Percentiles rank a stretch among this genome's conserved stretches.
These are phyloP conservation scores for Paraphoma chrysanthemicola DNA, from an alignment of 2,329 filamentous ascomycete genomes.

Conservation along the genomic window DNA sequence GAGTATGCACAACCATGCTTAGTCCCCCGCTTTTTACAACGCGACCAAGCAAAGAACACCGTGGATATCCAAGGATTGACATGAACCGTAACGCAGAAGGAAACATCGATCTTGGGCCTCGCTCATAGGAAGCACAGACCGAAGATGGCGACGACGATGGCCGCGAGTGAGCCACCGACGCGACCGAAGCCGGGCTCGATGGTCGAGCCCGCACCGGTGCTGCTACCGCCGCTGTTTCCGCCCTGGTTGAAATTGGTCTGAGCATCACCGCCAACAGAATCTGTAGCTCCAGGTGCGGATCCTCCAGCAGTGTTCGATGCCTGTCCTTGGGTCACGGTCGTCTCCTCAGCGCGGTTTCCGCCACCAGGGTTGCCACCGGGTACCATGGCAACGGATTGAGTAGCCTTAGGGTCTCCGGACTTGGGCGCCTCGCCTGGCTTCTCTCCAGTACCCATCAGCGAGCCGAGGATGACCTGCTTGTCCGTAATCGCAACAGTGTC, in stretches of 20 bases:
- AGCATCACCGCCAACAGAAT: constrained; percentile 9
- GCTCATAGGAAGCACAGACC: constrained; percentile 39
- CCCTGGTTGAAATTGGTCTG: constrained; percentile 35
- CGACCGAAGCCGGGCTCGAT: constrained; percentile 33
- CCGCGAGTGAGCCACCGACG: constrained; percentile 41
- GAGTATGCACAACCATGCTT: neutral
- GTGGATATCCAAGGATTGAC: constrained; percentile 3
- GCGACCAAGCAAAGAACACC: constrained; percentile 1
- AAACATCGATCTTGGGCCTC: neutral
- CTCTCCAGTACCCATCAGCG: constrained; percentile 79
- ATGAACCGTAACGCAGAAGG: neutral
- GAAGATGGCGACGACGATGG: constrained; percentile 42
- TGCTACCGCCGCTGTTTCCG: constrained; percentile 11
- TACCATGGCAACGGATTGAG: constrained; percentile 55
- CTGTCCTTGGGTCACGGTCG: constrained; percentile 15
- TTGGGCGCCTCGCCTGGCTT: constrained; percentile 63
- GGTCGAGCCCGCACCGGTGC: constrained; percentile 21
- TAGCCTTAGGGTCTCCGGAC: constrained; percentile 34
- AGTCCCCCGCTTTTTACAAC: neutral
- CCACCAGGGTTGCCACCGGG: constrained; percentile 64
- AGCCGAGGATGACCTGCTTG: constrained; percentile 77
- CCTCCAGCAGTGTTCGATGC: neutral
- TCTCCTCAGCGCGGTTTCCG: constrained; percentile 48
- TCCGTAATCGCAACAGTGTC: constrained; percentile 76
- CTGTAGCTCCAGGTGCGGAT: constrained; percentile 8